Base-by-base conservation (phyloP, 768 basidiomycete species). In the Strobilomyces dryophilus region DNA sequence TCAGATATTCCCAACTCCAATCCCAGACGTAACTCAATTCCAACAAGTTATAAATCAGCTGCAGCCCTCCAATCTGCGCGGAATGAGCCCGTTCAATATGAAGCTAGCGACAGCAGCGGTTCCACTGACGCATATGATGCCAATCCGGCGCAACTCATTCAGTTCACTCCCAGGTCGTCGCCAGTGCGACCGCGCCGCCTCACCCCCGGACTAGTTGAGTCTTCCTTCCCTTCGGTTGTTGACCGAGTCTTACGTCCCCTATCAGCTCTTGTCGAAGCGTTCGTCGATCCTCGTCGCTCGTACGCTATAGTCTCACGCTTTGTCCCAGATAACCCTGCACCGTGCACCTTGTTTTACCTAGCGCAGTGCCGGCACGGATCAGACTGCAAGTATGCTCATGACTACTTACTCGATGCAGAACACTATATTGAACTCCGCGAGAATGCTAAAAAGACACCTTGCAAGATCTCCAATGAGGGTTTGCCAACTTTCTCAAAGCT, bases 271-370 rank as follows among this genome's bases (percentile, higher is more conserved):
- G 56, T 81, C 79, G 45, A 85, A 84, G 64, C 82, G 84, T 85
- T 66, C 54, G 81, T 78, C 49, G 35, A 49, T 48, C 39, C 52
- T 21, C 52, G 45, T 36, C 44, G 52, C 26, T 44, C 53, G 37
- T 49, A 42, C 36, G 5, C 35, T 42, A 8, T 17, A 24, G 9
- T 21, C 29, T 53, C 29, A 60, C 37, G 14, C 12, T 20, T 45
- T 20, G 29, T 44, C 20, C 37, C 51, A 59, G 83, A 85, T 60
- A 79, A 72, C 61, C 84, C 84, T 2, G 78, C 85, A 21, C 84
- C 85, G 15, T 86, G 85, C 63, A 85, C 83, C 17, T 67, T 83
- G 46, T 84, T 81, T 67, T 86, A 85, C 63, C 71, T 86, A 26
- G 75, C 80, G 29, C 74, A 72, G 44, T 86, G 85, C 72, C 81